phyloP scores from a whole-genome alignment of 176 grass and related monocot genomes.

The Themeda triandra region DNA sequence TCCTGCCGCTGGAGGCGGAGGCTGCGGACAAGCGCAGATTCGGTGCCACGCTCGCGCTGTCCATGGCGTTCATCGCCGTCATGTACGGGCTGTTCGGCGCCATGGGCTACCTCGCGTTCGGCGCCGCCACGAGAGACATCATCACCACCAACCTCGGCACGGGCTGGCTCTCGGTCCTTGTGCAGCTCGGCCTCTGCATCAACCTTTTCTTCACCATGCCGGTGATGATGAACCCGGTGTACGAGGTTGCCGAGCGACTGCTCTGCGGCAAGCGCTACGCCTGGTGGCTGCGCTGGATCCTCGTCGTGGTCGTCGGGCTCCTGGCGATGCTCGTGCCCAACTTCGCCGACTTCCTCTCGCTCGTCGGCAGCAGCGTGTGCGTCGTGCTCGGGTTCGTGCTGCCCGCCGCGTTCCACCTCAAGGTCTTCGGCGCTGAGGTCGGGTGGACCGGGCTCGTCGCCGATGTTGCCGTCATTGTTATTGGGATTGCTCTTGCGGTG shows the following conservation, averaged over 20 bases:
- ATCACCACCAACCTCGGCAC: constrained; percentile 86
- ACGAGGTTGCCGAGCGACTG: constrained; percentile 90
- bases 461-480: constrained; percentile 50
- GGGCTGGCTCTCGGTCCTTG: constrained; percentile 66
- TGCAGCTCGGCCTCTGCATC: constrained; percentile 93
- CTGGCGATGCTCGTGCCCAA: constrained; percentile 84
- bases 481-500: constrained; percentile 50
- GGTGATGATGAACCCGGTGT: constrained; percentile 99
- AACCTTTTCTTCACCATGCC: constrained; percentile 99
- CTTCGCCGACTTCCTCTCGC: constrained; percentile 89
- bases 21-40: constrained; percentile 83
- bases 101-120: constrained; percentile 88
- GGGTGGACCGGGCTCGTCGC: constrained; percentile 29
- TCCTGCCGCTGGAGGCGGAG: constrained; percentile 83
- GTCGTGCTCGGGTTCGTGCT: constrained; percentile 88
- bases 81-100: constrained; percentile 93
- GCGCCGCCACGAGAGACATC: constrained; percentile 81
- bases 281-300: constrained; percentile 79
- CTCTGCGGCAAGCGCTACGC: constrained; percentile 70
- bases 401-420: constrained; percentile 83
- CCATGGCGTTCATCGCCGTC: constrained; percentile 85
- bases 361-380: constrained; percentile 96
- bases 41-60: constrained; percentile 61
- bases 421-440: constrained; percentile 60
- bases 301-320: constrained; percentile 67